Base-by-base conservation (phyloP, 2,329 filamentous ascomycete species). In the Elsinoe ampelina region DNA sequence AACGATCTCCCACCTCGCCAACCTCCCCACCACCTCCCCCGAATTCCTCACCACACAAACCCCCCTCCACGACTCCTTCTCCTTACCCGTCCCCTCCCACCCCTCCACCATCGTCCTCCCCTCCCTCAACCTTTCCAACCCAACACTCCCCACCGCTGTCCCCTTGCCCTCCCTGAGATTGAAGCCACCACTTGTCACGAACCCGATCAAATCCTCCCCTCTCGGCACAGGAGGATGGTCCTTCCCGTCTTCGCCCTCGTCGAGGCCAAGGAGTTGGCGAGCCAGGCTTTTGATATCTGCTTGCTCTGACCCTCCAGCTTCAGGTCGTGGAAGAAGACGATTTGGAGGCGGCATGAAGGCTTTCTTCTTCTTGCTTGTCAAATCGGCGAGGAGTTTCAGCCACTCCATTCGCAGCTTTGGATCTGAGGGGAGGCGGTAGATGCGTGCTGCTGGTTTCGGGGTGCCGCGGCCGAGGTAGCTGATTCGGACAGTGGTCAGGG, bases 121-220 rank as follows among this genome's bases (percentile, higher is more conserved):
- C 56, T 76, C 71, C 2, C 80, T 58, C 1, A 87, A 77, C 68
- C 77, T 85, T 4, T 75, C 74, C 0, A 85, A 73, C 12, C 82
- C 74, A 22, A 97, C 67, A 51, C 80, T 85, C 0, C 87, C 93
- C 58, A 97, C 77, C 0, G 84, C 92, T 13, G 83, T 83, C 0
- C 86, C 87, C 62, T 79, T 80, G 0, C 92, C 93, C 61, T 86
- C 82, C 1, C 82, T 80, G 1, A 97, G 78, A 64, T 86, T 90
- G 68, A 86, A 95, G 52, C 87, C 85, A 0, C 92, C 93, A 1
- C 86, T 86, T 1, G 90, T 96, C 20, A 96, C 84, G 68, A 95
- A 98, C 0, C 93, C 93, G 52, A 97, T 81, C 11, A 97, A 76
- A 67, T 96, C 87, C 19, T 80, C 76, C 60, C 83, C 83, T 8